phyloP scores from a whole-genome alignment of 2,329 filamentous ascomycete genomes.

The Aspergillus cejpii region DNA sequence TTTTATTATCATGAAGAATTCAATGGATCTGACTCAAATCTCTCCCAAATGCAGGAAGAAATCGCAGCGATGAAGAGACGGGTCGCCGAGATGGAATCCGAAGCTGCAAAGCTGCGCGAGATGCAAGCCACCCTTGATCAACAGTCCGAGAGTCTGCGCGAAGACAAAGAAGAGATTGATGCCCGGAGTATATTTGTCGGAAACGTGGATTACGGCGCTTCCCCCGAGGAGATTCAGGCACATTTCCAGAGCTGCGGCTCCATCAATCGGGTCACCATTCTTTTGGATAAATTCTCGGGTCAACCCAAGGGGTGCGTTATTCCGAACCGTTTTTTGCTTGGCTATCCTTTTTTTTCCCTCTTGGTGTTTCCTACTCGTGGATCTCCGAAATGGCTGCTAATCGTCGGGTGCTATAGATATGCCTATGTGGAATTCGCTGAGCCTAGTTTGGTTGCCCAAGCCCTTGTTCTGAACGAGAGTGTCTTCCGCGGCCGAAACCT shows the following conservation, averaged over 20 bases:
- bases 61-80: slow-evolving; percentile 81
- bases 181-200: slow-evolving; percentile 94
- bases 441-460: slow-evolving; percentile 84
- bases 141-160: slow-evolving; percentile 72
- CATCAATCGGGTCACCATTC: slow-evolving; percentile 96
- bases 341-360: not conserved
- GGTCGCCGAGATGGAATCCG: slow-evolving; percentile 85
- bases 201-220: slow-evolving; percentile 96
- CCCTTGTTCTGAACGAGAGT: slow-evolving; percentile 92
- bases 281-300: slow-evolving; percentile 96
- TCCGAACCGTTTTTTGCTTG: not conserved
- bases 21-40: not conserved
- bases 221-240: slow-evolving; percentile 94
- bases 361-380: slow-evolving; percentile 1
- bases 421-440: slow-evolving; percentile 98
- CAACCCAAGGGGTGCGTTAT: slow-evolving; percentile 91
- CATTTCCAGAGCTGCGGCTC: slow-evolving; percentile 96
- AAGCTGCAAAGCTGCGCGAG: slow-evolving; percentile 76
- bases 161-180: slow-evolving; percentile 94
- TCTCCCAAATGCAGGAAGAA: slow-evolving; percentile 52
- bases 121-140: slow-evolving; percentile 84
- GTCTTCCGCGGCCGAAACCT: slow-evolving; percentile 90
- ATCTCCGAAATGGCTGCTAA: slow-evolving; percentile 17
- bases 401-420: slow-evolving; percentile 56
- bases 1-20: not conserved